phyloP scores from a whole-genome alignment of 1,284 basidiomycete genomes.

The Ustilago vetiveriae region DNA sequence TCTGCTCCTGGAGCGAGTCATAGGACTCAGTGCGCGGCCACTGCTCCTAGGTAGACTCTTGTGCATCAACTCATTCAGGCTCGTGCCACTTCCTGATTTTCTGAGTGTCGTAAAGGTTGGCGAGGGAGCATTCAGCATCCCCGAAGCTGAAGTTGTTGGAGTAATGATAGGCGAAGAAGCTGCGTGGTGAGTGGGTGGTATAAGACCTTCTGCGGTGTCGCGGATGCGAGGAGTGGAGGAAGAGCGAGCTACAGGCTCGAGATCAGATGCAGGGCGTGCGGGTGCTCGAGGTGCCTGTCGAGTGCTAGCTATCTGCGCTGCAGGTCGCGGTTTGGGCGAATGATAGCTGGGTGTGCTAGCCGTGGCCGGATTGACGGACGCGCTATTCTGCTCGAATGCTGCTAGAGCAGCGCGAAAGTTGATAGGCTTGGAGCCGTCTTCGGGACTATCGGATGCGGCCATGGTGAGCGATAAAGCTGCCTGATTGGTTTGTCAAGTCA shows the following conservation, averaged over 20 bases:
- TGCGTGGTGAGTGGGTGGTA: conserved; percentile 9
- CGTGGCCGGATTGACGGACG: background rate
- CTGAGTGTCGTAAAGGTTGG: conserved; percentile 5
- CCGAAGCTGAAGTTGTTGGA: conserved; percentile 20
- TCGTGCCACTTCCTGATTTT: conserved; percentile 28
- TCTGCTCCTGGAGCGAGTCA: conserved; percentile 10
- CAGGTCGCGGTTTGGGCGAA: conserved; percentile 16
- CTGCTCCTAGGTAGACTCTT: conserved; percentile 11
- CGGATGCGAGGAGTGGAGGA: conserved; percentile 31
- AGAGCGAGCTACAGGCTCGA: conserved; percentile 28
- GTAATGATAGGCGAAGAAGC: background rate
- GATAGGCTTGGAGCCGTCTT: conserved; percentile 26
- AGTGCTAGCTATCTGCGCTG: background rate
- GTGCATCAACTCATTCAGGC: conserved; percentile 30
- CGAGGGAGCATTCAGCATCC: conserved; percentile 25
- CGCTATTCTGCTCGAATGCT: conserved; percentile 25
- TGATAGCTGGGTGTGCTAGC: conserved; percentile 2
- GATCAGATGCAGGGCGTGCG: conserved; percentile 11
- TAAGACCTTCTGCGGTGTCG: conserved; percentile 9
- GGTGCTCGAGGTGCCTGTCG: conserved; percentile 18
- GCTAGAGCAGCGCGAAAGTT: conserved; percentile 46
- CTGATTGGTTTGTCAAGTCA: background rate
- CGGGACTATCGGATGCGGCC: conserved; percentile 1
- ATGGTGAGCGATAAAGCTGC: conserved; percentile 3
- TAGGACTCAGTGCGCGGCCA: background rate